Evolutionary conservation across 371 early-diverging fungal genomes (phyloP).

Genomic region (Haplosporangium sp.): DNA sequence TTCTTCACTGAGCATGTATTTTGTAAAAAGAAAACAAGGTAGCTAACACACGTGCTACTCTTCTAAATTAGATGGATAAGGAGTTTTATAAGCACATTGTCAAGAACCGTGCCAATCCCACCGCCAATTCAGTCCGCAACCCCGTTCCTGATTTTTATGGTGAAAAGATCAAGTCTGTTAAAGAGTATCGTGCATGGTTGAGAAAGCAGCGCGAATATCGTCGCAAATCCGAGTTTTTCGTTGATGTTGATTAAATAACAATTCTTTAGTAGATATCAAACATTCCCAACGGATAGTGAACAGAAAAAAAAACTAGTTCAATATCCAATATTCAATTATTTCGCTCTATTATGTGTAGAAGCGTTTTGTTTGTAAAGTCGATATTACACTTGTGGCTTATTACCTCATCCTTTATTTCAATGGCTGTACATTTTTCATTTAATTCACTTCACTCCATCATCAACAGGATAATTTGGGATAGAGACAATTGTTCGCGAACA

Average conservation of each 20-base stretch:
- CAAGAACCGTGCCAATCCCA: constrained; percentile 83
- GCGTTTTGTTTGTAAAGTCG: too few species aligned
- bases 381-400: neutral
- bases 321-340: too few species aligned
- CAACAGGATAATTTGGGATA: neutral
- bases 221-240: constrained; percentile 76
- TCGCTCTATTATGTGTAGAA: too few species aligned
- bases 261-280: neutral
- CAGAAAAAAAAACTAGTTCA: too few species aligned
- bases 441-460: neutral
- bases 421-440: neutral
- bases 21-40: too few species aligned
- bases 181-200: constrained; percentile 90
- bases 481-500: neutral
- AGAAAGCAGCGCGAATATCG: constrained; percentile 88
- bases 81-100: constrained; percentile 86
- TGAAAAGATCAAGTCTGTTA: constrained; percentile 88
- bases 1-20: neutral
- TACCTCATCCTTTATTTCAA: neutral
- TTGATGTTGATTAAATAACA: constrained; percentile 57
- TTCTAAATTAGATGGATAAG: constrained; percentile 68
- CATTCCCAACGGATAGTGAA: neutral
- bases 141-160: constrained; percentile 95
- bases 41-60: neutral
- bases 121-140: constrained; percentile 78